Base-by-base conservation (phyloP, 306 rosid species). In the Astragalus glycyphyllos region DNA sequence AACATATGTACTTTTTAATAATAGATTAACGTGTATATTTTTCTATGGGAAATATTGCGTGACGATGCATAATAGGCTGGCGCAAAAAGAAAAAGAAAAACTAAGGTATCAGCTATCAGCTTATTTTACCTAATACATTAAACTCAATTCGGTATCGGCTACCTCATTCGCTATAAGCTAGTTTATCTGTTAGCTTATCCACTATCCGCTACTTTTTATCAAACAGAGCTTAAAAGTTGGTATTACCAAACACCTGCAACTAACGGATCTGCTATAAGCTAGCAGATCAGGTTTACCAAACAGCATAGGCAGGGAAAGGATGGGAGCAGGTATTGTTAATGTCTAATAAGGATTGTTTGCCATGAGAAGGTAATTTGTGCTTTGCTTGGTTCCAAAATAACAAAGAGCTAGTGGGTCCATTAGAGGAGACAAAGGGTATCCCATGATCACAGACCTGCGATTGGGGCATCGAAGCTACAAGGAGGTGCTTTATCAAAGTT, bases 371-470 rank as follows among this genome's bases (percentile, higher is more conserved):
- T 68, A 31, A 26, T 16, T 46, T 48, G 13, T 69, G 58, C 55
- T 42, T 62, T 60, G 76, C 29, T 56, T 77, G 61, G 72, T 80
- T 53, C 81, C 73, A 72, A 81, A 79, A 85, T 83, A 73, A 37
- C 65, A 76, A 47, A 77, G 70, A 11, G 64, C 35, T 15, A 35
- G 87, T 77, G 89, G 97, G 96, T 55, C 97, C 88, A 6, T 2
- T 0, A 8, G 41, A 71, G 89, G 87, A 74, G 94, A 84, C 95
- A 89, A 84, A 87, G 82, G 94, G 98, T 72, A 87, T 86, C 95
- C 89, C 87, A 92, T 87, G 81, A 86, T 87, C 71, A 79, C 82
- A 79, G 82, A 73, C 94, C 82, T 82, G 84, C 79, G 81, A 79
- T 84, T 75, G 80, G 79, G 65, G 88, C 68, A 77, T 84, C 80